Evolutionary conservation across 2,329 filamentous ascomycete species (phyloP), one percentile per base, ranked within the genome.

Genomic region (Curvularia verruculosa): DNA sequence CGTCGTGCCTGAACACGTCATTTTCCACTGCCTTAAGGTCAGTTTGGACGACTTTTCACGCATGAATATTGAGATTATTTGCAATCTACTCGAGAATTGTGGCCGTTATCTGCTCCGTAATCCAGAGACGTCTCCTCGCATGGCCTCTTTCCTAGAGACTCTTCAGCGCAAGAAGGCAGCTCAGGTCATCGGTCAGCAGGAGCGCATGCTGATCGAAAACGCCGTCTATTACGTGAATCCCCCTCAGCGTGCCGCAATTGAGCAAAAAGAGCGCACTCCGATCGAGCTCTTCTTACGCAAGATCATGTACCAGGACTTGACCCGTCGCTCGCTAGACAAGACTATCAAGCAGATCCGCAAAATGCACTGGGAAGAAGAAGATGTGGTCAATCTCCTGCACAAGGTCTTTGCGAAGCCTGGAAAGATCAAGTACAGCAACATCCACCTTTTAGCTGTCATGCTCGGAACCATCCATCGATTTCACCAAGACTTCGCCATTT

Each of bases 61-160:
- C 59, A 97, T 97, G 90, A 99, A 99, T 71, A 97, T 99, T 62
- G 96, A 99, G 76, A 97, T 99, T 67, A 94, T 99, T 62, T 96
- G 93, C 70, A 96, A 96, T 70, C 82, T 99, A 26, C 83, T 99
- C 21, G 95, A 99, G 75, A 98, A 98, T 63, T 99, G 96, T 71
- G 95, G 95, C 41, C 87, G 95, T 18, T 99, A 97, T 76, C 82
- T 99, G 21, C 84, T 99, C 56, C 91, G 94, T 48, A 98, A 95
- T 66, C 89, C 92, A 0, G 93, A 98, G 60, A 98, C 96, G 0
- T 89, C 91, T 9, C 94, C 94, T 8, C 88, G 95, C 41, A 99
- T 99, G 95, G 82, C 84, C 1, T 94, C 91, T 0, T 99, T 99
- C 75, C 79, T 99, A 23, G 95, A 99, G 76, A 99, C 93, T 0